Evolutionary conservation across 257 asterid species (phyloP).

Genomic region (Phtheirospermum japonicum): DNA sequence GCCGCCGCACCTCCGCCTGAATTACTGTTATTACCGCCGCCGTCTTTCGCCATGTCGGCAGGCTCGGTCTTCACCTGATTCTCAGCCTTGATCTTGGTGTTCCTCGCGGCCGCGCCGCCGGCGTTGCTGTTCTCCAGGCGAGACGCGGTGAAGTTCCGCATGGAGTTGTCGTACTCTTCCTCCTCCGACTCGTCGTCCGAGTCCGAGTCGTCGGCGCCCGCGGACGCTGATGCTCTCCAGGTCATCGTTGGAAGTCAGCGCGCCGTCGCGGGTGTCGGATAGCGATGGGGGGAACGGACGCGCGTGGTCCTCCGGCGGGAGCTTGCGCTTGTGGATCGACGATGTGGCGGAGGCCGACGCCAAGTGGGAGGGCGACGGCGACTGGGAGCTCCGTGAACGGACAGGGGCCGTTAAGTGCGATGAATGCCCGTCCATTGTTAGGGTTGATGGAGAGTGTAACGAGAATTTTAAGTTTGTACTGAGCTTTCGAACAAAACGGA

Average conservation of each 20-base stretch:
- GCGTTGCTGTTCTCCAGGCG: slow-evolving; percentile 61
- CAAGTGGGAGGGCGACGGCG: slow-evolving; percentile 98
- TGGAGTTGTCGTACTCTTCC: slow-evolving; percentile 76
- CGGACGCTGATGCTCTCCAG: slow-evolving; percentile 96
- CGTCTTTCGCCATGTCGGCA: slow-evolving; percentile 55
- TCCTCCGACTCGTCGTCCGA: slow-evolving; percentile 96
- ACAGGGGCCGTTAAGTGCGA: slow-evolving; percentile 69
- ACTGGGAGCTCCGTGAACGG: slow-evolving; percentile 92
- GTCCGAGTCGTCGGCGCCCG: slow-evolving; percentile 87
- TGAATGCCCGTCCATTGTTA: slow-evolving; percentile 38
- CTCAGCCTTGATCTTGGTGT: slow-evolving; percentile 68
- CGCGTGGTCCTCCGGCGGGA: slow-evolving; percentile 73
- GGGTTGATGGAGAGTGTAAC: slow-evolving; percentile 1
- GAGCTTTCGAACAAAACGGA: neutral
- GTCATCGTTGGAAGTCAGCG: slow-evolving; percentile 91
- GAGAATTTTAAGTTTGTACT: neutral
- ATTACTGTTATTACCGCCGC: slow-evolving; percentile 31
- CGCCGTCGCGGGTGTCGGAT: slow-evolving; percentile 91
- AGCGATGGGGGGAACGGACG: slow-evolving; percentile 82
- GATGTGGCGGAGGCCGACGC: slow-evolving; percentile 98
- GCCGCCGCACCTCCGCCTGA: slow-evolving; percentile 45
- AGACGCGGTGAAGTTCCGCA: slow-evolving; percentile 86
- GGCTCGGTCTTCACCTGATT: slow-evolving; percentile 66
- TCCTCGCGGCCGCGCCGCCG: slow-evolving; percentile 46
- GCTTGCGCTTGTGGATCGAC: slow-evolving; percentile 81